These are phyloP conservation scores for Isabelozyma rhagii DNA, from an alignment of 805 yeast species.

Conservation along the genomic window DNA sequence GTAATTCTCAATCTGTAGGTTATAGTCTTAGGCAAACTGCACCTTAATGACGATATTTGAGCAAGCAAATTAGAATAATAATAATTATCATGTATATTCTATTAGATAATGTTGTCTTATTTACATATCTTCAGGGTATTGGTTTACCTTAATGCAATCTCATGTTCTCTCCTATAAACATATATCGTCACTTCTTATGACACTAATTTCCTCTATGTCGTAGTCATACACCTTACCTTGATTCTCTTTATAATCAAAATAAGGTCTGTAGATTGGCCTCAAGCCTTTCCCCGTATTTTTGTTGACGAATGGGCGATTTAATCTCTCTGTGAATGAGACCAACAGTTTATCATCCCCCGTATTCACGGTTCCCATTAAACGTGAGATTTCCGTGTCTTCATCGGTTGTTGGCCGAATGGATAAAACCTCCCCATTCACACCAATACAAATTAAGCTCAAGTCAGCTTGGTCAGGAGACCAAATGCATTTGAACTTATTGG, in stretches of 20 bases:
- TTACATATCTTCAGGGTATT: no score
- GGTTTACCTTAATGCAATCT: no score
- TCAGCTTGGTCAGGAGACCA: constrained; percentile 12
- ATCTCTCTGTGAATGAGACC: constrained; percentile 13
- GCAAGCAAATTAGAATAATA: no score
- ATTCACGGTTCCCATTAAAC: constrained; percentile 11
- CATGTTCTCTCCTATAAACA: background rate
- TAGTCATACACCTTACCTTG: constrained; percentile 26
- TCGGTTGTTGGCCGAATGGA: constrained; percentile 11
- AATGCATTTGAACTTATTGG: constrained; percentile 14
- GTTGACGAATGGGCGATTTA: constrained; percentile 30
- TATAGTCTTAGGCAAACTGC: no score
- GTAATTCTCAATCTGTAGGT: no score
- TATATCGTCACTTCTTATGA: background rate
- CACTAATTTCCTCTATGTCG: constrained; percentile 28
- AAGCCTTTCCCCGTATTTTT: constrained; percentile 42
- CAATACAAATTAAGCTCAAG: constrained; percentile 18
- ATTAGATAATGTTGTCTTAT: no score
- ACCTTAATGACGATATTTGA: no score
- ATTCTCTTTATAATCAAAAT: constrained; percentile 24
- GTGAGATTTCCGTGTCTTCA: background rate
- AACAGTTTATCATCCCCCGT: constrained; percentile 7
- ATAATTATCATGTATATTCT: no score
- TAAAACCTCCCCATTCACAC: constrained; percentile 36
- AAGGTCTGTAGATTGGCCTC: constrained; percentile 31